Evolutionary conservation across 495 filamentous ascomycete genomes (phyloP).

Genomic region (Hypomontagnella submonticulosa): DNA sequence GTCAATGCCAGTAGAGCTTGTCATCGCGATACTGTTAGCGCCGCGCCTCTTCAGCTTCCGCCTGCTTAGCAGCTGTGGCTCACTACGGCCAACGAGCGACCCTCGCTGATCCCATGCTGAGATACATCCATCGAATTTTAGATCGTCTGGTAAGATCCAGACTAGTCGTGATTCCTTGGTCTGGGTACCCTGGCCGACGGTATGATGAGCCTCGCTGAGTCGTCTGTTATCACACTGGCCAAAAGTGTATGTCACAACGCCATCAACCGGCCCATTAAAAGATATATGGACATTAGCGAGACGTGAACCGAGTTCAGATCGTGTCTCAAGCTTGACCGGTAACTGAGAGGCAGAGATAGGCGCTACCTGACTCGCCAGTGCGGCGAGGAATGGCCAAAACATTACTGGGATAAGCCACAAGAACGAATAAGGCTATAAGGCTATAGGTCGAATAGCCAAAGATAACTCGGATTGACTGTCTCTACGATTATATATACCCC

Average conservation of each 20-base stretch:
- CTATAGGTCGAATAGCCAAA: conserved; percentile 2
- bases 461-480: conserved; percentile 5
- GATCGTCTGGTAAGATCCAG: conserved; percentile 64
- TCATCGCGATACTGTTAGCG: conserved; percentile 56
- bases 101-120: conserved; percentile 60
- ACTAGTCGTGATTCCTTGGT: conserved; percentile 55
- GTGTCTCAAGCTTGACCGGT: conserved; percentile 53
- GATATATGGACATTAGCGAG: conserved; percentile 58
- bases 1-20: conserved; percentile 63
- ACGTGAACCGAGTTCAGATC: conserved; percentile 52
- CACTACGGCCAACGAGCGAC: conserved; percentile 57
- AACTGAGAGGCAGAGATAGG: conserved; percentile 26
- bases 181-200: conserved; percentile 38
- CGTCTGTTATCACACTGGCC: conserved; percentile 48
- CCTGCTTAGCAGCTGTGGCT: conserved; percentile 48
- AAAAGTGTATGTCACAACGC: conserved; percentile 55
- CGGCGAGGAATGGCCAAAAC: conserved; percentile 35
- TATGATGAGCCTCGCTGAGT: conserved; percentile 47
- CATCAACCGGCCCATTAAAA: conserved; percentile 40
- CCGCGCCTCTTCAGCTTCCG: conserved; percentile 47
- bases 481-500: conserved; percentile 26
- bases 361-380: conserved; percentile 28
- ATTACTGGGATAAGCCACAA: conserved; percentile 10
- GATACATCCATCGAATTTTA: conserved; percentile 59
- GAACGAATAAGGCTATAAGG: neutral